Evolutionary conservation across 2,329 filamentous ascomycete species (phyloP).

Genomic region (Xylariaceae sp.): DNA sequence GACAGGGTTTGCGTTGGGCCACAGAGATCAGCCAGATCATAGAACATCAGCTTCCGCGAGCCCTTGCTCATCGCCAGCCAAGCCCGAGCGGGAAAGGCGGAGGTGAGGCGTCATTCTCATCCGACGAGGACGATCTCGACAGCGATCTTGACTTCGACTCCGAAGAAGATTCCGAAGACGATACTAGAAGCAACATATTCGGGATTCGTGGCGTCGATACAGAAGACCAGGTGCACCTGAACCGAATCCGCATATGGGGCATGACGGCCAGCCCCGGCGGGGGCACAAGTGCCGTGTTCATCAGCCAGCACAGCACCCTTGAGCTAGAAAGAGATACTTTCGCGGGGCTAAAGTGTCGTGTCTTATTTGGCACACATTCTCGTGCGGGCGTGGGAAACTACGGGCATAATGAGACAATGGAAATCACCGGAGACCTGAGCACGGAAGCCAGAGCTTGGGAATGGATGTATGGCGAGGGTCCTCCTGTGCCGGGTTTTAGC

Average conservation of each 20-base stretch:
- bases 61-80: slow-evolving; percentile 50
- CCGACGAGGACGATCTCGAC: slow-evolving; percentile 37
- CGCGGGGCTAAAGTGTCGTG: slow-evolving; percentile 45
- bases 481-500: slow-evolving; percentile 51
- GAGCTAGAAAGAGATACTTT: slow-evolving; percentile 53
- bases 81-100: slow-evolving; percentile 42
- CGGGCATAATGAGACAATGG: slow-evolving; percentile 3
- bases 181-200: slow-evolving; percentile 26
- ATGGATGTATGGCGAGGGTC: slow-evolving; percentile 64
- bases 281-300: slow-evolving; percentile 58
- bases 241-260: slow-evolving; percentile 61
- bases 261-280: slow-evolving; percentile 59
- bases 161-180: slow-evolving; percentile 31
- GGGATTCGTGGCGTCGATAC: slow-evolving; percentile 40
- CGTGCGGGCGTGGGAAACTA: slow-evolving; percentile 11
- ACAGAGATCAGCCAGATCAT: slow-evolving; percentile 53
- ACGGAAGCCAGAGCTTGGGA: slow-evolving; percentile 64
- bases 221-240: slow-evolving; percentile 53
- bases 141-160: slow-evolving; percentile 40
- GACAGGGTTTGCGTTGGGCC: slow-evolving; percentile 53
- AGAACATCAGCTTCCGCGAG: slow-evolving; percentile 52
- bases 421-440: slow-evolving; percentile 45
- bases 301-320: slow-evolving; percentile 56
- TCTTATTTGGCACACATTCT: slow-evolving; percentile 45
- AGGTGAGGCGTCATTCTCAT: slow-evolving; percentile 36